Percentiles rank a stretch among this genome's conserved stretches.
These are phyloP conservation scores for Mycena citricolor DNA, from an alignment of 1,284 basidiomycete genomes.

Conservation along the genomic window DNA sequence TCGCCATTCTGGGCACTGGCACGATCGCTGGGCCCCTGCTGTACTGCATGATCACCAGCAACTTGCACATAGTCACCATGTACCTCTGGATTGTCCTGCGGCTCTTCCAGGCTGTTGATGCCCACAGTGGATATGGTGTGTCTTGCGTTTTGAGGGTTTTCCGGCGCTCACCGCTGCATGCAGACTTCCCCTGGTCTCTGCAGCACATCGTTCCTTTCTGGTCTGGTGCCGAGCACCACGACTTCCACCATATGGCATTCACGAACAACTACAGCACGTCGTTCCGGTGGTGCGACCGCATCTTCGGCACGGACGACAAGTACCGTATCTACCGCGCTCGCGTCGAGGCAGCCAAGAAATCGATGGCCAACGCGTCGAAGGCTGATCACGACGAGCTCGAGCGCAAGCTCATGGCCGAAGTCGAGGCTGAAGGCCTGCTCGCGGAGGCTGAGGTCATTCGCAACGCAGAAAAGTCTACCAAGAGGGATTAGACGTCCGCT, in stretches of 20 bases:
- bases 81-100: conserved; percentile 94
- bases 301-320: conserved; percentile 85
- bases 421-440: conserved; percentile 69
- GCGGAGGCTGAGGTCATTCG: conserved; percentile 65
- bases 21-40: conserved; percentile 88
- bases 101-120: conserved; percentile 96
- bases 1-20: conserved; percentile 86
- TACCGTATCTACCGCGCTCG: conserved; percentile 76
- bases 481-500: no score
- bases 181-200: conserved; percentile 97
- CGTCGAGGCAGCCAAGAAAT: conserved; percentile 56
- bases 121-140: conserved; percentile 93
- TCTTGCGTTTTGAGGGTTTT: conserved; percentile 8
- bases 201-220: conserved; percentile 95
- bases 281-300: conserved; percentile 89
- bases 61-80: conserved; percentile 90
- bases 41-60: conserved; percentile 71
- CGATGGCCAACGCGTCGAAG: conserved; percentile 51
- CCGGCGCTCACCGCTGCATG: conserved; percentile 11
- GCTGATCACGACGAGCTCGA: conserved; percentile 58
- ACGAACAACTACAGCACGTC: conserved; percentile 89
- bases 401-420: conserved; percentile 56
- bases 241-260: conserved; percentile 94
- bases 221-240: conserved; percentile 98
- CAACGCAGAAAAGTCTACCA: background rate